Evolutionary conservation across 352 stramenopile genomes (phyloP).

Genomic region (Globisporangium viniferum): DNA sequence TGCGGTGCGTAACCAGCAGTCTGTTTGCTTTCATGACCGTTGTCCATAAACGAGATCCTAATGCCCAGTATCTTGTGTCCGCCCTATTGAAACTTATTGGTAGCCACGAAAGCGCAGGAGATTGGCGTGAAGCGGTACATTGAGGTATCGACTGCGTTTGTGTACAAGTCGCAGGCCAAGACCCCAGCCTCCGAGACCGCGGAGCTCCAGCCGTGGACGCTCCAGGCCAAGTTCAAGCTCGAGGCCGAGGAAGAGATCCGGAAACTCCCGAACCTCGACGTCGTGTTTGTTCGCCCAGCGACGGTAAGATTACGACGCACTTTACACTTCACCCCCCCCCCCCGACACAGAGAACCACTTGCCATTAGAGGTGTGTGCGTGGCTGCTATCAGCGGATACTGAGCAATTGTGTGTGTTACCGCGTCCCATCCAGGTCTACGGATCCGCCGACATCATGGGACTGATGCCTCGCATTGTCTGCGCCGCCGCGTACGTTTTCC

Average conservation of each 20-base stretch:
- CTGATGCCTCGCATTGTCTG: constrained; percentile 87
- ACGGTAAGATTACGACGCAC: constrained; percentile 32
- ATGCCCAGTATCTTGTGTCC: neutral
- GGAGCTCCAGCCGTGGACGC: constrained; percentile 74
- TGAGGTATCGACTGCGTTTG: constrained; percentile 85
- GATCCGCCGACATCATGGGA: constrained; percentile 68
- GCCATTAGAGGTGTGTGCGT: neutral
- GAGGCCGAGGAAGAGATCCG: constrained; percentile 77
- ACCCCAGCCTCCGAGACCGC: constrained; percentile 53
- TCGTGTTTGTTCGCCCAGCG: constrained; percentile 70
- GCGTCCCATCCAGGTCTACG: constrained; percentile 55
- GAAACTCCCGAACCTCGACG: constrained; percentile 46
- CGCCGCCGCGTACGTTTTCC: constrained; percentile 61
- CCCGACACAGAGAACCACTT: no score
- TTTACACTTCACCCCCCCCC: no score
- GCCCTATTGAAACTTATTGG: neutral
- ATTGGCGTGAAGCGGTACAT: constrained; percentile 76
- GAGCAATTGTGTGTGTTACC: neutral
- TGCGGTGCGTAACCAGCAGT: constrained; percentile 47
- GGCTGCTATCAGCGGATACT: neutral
- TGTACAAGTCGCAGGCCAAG: constrained; percentile 87
- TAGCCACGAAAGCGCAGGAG: constrained; percentile 61
- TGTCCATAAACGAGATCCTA: neutral
- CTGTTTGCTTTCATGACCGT: neutral
- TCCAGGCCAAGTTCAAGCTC: constrained; percentile 86